These are phyloP conservation scores for Saccharomycopsis sp. DNA, from an alignment of 805 yeast species.

Conservation along the genomic window DNA sequence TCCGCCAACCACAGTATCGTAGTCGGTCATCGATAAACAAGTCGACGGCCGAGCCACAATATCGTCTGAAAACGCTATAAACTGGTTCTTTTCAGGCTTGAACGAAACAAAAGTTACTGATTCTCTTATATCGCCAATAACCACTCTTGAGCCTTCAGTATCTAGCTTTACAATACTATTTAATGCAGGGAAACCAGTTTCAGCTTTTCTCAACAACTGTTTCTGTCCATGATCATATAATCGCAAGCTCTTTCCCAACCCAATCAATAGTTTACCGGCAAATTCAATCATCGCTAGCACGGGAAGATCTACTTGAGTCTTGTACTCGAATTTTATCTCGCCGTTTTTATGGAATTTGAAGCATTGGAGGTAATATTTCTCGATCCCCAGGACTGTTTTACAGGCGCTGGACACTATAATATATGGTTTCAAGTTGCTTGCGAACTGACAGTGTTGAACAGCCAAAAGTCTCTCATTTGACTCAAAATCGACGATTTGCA, in stretches of 20 bases:
- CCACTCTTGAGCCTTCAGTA: slow-evolving; percentile 51
- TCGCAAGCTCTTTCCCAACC: slow-evolving; percentile 45
- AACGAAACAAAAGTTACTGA: slow-evolving; percentile 55
- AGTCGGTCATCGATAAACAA: slow-evolving; percentile 53
- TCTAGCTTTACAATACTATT: slow-evolving; percentile 48
- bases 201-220: slow-evolving; percentile 67
- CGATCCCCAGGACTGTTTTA: slow-evolving; percentile 1
- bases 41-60: slow-evolving; percentile 61
- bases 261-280: slow-evolving; percentile 55
- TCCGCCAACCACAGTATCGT: slow-evolving; percentile 72
- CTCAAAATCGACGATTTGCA: slow-evolving; percentile 31
- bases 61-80: slow-evolving; percentile 68
- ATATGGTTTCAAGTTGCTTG: slow-evolving; percentile 24
- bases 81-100: slow-evolving; percentile 40
- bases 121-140: slow-evolving; percentile 65
- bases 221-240: slow-evolving; percentile 71
- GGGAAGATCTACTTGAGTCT: slow-evolving; percentile 46
- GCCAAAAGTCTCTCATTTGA: slow-evolving; percentile 23
- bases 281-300: slow-evolving; percentile 48
- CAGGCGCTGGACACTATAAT: slow-evolving; percentile 40
- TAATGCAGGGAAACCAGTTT: slow-evolving; percentile 38
- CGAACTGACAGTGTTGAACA: slow-evolving; percentile 31
- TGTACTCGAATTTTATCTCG: slow-evolving; percentile 45
- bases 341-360: slow-evolving; percentile 28
- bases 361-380: slow-evolving; percentile 31